Evolutionary conservation across 2,329 filamentous ascomycete species (phyloP).

Genomic region (Raffaelea ambrosiae): DNA sequence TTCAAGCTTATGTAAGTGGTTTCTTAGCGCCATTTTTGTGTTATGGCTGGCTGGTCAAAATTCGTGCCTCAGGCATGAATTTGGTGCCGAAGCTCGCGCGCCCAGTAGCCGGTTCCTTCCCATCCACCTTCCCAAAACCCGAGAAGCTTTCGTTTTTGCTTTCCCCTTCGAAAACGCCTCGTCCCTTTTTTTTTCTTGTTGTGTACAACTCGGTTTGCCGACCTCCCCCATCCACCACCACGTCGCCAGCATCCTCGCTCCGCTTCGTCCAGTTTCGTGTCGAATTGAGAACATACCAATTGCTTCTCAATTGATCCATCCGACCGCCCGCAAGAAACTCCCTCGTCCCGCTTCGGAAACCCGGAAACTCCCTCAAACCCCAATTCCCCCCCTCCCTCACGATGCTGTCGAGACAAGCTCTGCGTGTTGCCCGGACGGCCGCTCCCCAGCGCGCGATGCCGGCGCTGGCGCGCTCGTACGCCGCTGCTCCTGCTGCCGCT

Average conservation of each 20-base stretch:
- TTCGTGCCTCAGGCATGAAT: neutral
- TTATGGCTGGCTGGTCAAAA: no score
- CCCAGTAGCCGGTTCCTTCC: conserved; percentile 11
- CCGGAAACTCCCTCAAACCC: conserved; percentile 9
- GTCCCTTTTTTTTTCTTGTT: neutral
- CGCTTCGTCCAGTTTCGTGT: no score
- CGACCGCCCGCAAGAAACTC: no score
- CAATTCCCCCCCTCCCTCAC: conserved; percentile 20
- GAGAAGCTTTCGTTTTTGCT: conserved; percentile 11
- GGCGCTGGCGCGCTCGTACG: conserved; percentile 82
- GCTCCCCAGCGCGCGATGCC: conserved; percentile 49
- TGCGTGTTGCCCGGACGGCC: conserved; percentile 47
- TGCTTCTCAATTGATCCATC: no score
- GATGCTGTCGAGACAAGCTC: conserved; percentile 55
- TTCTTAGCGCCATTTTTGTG: no score
- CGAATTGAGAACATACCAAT: no score
- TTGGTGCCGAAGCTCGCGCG: conserved; percentile 7
- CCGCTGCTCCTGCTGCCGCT: conserved; percentile 42
- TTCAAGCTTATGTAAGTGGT: no score
- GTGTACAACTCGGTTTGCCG: no score
- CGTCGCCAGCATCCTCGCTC: no score
- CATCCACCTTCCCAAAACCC: conserved; percentile 16
- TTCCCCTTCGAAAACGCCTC: neutral
- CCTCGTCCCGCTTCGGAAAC: no score
- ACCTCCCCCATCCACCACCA: no score